These are phyloP conservation scores for Macrophomina phaseolina DNA, from an alignment of 2,329 filamentous ascomycete genomes.

Conservation along the genomic window DNA sequence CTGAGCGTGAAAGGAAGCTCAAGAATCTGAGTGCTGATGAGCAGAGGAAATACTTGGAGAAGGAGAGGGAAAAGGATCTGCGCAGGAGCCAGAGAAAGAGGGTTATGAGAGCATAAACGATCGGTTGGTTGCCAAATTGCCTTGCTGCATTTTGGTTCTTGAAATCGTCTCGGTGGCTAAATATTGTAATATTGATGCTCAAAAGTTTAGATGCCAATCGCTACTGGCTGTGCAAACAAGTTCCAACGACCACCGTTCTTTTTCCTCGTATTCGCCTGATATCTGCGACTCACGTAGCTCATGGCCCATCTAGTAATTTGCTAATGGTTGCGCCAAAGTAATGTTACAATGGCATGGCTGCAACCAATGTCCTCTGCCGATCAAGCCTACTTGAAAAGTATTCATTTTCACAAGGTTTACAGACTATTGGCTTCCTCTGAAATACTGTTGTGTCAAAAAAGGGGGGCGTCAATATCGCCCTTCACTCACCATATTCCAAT, in stretches of 20 bases:
- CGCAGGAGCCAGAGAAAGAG: slow-evolving; percentile 70
- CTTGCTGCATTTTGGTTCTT: not conserved
- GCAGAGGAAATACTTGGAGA: slow-evolving; percentile 68
- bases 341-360: no score
- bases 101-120: slow-evolving; percentile 48
- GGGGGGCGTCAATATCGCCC: no score
- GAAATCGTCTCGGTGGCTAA: not conserved
- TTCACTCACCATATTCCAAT: no score
- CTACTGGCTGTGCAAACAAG: not conserved
- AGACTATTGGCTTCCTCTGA: no score
- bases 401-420: no score
- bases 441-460: no score
- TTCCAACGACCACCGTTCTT: not conserved
- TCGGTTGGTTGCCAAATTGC: not conserved
- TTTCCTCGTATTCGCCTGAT: not conserved
- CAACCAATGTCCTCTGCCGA: no score
- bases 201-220: slow-evolving; percentile 19
- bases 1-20: slow-evolving; percentile 74
- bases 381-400: no score
- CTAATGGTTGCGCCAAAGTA: no score
- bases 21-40: slow-evolving; percentile 70
- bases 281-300: no score
- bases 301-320: no score
- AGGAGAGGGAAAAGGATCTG: slow-evolving; percentile 84
- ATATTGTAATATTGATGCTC: slow-evolving; percentile 18